Base-by-base conservation (phyloP, 192 early-diverging fungal species). In the Backusella mclennaniae region DNA sequence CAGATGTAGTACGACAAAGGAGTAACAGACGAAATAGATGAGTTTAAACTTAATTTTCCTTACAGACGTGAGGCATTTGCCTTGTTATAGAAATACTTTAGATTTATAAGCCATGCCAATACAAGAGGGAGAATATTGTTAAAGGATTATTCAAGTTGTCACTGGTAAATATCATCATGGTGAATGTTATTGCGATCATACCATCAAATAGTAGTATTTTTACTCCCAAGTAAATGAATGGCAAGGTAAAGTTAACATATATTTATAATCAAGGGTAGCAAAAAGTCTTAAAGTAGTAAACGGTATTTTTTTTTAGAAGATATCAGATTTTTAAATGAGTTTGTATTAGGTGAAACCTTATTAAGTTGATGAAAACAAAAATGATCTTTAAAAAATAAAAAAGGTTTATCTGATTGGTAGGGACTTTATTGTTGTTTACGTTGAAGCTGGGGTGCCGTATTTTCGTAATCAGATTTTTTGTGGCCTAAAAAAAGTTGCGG, bases 381-480 rank as follows among this genome's bases (percentile, higher is more conserved):
- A 63, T 63, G 56, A 63, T 63, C 56, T 29, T 29, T 63, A 63
- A 63, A 63, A 63, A 59, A 53, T 1, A 53, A 53, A 59, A 26
- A 56, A 23, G 19, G 23, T 11, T 19, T 23, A 26, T 59, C 21
- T 59, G 53, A 59, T 59, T 59, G 53, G 53, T 29, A 56, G 52
- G 53, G 9, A 26, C 19, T 56, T 56, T 21, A 56, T 56, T 56
- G 19, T 56, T 59, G 21, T 59, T 59, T 59, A 59, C 23, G 26
- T 59, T 59, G 53, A 59, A 59, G 19, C 56, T 59, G 56, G 56
- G 23, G 56, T 21, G 52, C 42, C 15, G 46, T 63, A 26, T 56
- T 56, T 56, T 56, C 53, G 56, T 63, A 63, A 63, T 63, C 56
- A 63, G 56, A 63, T 63, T 63, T 59, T 63, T 56, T 21, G 53